Base-by-base conservation (phyloP, 2,329 filamentous ascomycete species). In the Fusarium kyushuense region DNA sequence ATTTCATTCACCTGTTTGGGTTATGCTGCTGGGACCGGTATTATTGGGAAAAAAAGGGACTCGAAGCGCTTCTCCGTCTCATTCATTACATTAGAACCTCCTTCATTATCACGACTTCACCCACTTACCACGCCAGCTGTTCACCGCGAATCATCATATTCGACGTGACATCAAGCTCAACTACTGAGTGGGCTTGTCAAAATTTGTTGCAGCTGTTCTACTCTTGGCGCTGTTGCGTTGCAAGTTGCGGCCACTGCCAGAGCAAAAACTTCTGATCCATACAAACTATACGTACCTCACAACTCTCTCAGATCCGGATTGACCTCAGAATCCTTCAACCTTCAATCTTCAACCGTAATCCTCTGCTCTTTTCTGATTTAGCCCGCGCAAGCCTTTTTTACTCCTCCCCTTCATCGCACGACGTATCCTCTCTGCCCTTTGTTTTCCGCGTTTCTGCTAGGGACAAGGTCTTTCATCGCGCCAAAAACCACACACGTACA, bases 11-110 rank as follows among this genome's bases (percentile, higher is more conserved):
- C 68, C 60, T 48, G 40, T 65, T 65, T 60, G 48, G 60, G 60
- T 49, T 36, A 65, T 65, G 59, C 59, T 65, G 60, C 54, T 65
- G 54, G 60, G 43, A 65, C 62, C 21, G 54, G 67, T 70, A 67
- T 64, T 69, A 70, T 70, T 73, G 71, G 61, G 61, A 52, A 73
- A 74, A 74, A 74, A 74, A 74, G 69, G 72, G 72, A 69, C 64
- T 71, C 69, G 65, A 67, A 63, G 68, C 55, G 70, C 59, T 60
- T 70, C 65, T 72, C 69, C 70, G 72, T 74, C 72, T 74, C 72
- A 73, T 63, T 66, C 58, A 63, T 63, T 63, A 63, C 60, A 56
- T 62, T 62, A 48, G 59, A 65, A 64, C 54, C 59, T 69, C 65
- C 67, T 68, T 70, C 64, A 62, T 56, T 65, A 63, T 59, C 52